Base-by-base conservation (phyloP, 805 yeast genomes). In the Candida silvatica region DNA sequence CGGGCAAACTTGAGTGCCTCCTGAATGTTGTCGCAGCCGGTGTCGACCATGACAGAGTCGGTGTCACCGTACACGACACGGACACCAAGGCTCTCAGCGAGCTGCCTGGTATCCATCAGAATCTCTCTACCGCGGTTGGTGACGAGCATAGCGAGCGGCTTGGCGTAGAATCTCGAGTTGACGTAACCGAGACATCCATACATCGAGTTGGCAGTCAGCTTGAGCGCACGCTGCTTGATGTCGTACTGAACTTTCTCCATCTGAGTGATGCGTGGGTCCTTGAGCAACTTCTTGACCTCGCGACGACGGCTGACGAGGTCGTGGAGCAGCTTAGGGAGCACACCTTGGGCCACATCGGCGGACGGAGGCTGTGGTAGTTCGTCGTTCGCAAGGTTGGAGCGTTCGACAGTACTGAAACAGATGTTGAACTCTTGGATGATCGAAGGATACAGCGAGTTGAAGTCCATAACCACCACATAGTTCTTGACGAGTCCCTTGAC, bases 181-280 rank as follows among this genome's bases (percentile, higher is more conserved):
- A 81, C 82, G 56, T 79, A 88, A 46, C 98, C 98, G 48, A 92
- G 70, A 71, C 97, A 92, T 53, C 98, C 98, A 62, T 92, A 92
- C 97, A 92, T 90, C n/a, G 98, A 92, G 60, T 92, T 92, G 20
- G 98, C 98, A 2, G 98, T 94, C 54, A 92, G 68, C 56, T 92
- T 92, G 54, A 92, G 71, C 0, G 98, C 97, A 56, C 82, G 94
- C 59, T 92, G 98, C 52, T 88, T 85, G 52, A 88, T 87, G 56
- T 92, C 97, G 66, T 81, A 86, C 52, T 90, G 96, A 0, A 84
- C 80, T 37, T 61, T 74, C 52, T 84, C 87, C 36, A 66, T 60
- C 0, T 76, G 65, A 0, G 78, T 67, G 17, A 78, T 74, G 29
- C 71, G 68, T 23, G 88, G 80, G 44, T 77, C 79, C 48, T 86